Percentiles rank a stretch among this genome's conserved stretches.
phyloP scores from a whole-genome alignment of 2,329 filamentous ascomycete species.

The Diaporthe citrichinensis region DNA sequence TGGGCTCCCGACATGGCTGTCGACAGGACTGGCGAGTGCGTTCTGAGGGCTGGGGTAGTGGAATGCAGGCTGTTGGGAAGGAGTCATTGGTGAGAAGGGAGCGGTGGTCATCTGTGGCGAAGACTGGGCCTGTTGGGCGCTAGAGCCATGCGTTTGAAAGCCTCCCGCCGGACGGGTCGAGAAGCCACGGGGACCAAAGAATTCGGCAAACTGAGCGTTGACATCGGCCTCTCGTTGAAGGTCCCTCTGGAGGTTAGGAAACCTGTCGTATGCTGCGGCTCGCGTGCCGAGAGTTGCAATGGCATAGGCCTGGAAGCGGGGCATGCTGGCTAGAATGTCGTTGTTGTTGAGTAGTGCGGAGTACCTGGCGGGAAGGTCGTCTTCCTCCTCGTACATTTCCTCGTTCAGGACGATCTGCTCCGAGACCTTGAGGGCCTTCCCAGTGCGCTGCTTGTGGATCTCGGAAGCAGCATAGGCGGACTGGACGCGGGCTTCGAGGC shows the following conservation, averaged over 20 bases:
- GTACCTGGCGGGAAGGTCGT: constrained; percentile 73
- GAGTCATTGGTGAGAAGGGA: constrained; percentile 6
- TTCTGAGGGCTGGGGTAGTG: constrained; percentile 26
- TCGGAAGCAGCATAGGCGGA: constrained; percentile 91
- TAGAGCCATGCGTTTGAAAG: neutral
- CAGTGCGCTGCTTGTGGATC: constrained; percentile 90
- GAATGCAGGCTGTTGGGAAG: constrained; percentile 23
- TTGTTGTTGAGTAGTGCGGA: constrained; percentile 34
- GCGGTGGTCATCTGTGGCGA: constrained; percentile 12
- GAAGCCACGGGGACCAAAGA: constrained; percentile 30
- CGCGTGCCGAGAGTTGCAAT: constrained; percentile 36
- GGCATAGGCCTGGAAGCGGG: constrained; percentile 33
- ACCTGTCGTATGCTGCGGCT: constrained; percentile 10
- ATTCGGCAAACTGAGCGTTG: constrained; percentile 31
- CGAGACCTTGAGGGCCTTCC: constrained; percentile 84
- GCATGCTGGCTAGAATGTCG: constrained; percentile 27
- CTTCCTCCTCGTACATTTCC: constrained; percentile 97
- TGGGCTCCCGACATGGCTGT: constrained; percentile 18
- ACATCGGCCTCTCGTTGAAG: constrained; percentile 24
- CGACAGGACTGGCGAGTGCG: constrained; percentile 11
- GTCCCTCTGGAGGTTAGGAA: constrained; percentile 18
- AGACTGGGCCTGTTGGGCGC: constrained; percentile 1
- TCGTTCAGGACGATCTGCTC: constrained; percentile 90
- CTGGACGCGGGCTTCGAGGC: constrained; percentile 87
- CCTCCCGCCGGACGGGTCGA: neutral